A percentile compares a stretch with the other conserved stretches of the same genome.
Conservation (phyloP, 2,329 filamentous ascomycete genomes). For the Microdochium trichocladiopsis region DNA sequence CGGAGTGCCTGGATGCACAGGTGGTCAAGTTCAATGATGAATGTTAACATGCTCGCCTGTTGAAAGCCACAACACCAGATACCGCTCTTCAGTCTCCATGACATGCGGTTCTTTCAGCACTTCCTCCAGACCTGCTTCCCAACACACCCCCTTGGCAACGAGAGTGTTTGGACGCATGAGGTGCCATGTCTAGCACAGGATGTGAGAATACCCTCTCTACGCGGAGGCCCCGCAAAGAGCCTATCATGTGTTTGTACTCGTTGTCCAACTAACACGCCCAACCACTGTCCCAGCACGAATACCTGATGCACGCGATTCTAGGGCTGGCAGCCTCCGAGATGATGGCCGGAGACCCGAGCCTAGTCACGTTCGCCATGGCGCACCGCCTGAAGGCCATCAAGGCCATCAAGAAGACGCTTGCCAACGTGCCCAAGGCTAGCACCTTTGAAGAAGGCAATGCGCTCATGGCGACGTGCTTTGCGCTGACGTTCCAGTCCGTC, state of each 20-base stretch:
- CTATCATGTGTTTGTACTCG: too few relatives aligned
- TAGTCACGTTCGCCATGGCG: slow-evolving; percentile 50
- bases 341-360: slow-evolving; percentile 38
- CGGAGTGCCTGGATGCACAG: too few relatives aligned
- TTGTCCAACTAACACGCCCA: too few relatives aligned
- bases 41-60: slow-evolving; percentile 1
- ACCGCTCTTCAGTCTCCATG: slow-evolving; percentile 52
- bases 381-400: slow-evolving; percentile 61
- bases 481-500: slow-evolving; percentile 52
- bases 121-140: slow-evolving; percentile 57
- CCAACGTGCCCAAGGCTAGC: slow-evolving; percentile 29
- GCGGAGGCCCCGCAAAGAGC: not conserved
- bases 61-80: slow-evolving; percentile 52
- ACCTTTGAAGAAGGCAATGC: slow-evolving; percentile 50
- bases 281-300: slow-evolving; percentile 60
- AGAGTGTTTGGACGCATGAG: slow-evolving; percentile 59
- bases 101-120: slow-evolving; percentile 65
- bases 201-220: slow-evolving; percentile 28
- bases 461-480: slow-evolving; percentile 51
- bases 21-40: too few relatives aligned
- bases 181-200: slow-evolving; percentile 62
- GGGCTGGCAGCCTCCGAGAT: slow-evolving; percentile 63
- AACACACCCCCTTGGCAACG: slow-evolving; percentile 57
- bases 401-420: slow-evolving; percentile 49
- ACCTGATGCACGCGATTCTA: slow-evolving; percentile 59